Evolutionary conservation across 2,329 filamentous ascomycete species (phyloP).

Genomic region (Botrytis tulipae): DNA sequence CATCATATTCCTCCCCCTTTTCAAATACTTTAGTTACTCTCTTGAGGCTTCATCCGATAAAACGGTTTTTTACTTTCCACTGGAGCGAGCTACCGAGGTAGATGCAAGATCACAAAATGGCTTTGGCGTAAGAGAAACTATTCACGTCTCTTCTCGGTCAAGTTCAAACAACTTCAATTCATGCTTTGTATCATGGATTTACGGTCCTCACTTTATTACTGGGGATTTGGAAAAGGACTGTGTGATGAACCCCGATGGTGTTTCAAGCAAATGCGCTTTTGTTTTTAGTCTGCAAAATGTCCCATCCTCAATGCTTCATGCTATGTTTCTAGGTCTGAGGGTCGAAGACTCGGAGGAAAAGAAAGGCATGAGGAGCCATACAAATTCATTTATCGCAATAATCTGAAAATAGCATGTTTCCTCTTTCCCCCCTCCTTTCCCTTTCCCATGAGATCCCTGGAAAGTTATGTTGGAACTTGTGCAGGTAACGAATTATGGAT

Average conservation of each 20-base stretch:
- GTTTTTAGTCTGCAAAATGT: background rate
- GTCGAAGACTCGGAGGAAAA: background rate
- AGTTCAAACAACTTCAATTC: background rate
- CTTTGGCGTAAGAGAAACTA: background rate
- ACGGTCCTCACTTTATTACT: background rate
- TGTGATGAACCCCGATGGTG: background rate
- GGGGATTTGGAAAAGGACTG: background rate
- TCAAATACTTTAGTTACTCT: background rate
- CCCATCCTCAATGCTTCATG: background rate
- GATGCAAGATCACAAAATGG: background rate
- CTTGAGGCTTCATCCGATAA: background rate
- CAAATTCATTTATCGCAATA: background rate
- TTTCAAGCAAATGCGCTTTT: conserved; percentile 12
- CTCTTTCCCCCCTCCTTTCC: background rate
- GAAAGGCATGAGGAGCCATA: background rate
- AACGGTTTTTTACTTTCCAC: background rate
- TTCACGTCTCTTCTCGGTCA: background rate
- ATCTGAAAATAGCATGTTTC: conserved; percentile 1
- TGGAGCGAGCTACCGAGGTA: background rate
- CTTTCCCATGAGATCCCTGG: background rate
- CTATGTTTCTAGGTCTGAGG: background rate
- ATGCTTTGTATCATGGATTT: conserved; percentile 13
- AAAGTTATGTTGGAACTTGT: background rate
- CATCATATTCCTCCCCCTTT: background rate
- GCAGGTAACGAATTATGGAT: background rate